These are phyloP conservation scores for Arthrinium puccinioides DNA, from an alignment of 2,329 filamentous ascomycete genomes.

Conservation along the genomic window DNA sequence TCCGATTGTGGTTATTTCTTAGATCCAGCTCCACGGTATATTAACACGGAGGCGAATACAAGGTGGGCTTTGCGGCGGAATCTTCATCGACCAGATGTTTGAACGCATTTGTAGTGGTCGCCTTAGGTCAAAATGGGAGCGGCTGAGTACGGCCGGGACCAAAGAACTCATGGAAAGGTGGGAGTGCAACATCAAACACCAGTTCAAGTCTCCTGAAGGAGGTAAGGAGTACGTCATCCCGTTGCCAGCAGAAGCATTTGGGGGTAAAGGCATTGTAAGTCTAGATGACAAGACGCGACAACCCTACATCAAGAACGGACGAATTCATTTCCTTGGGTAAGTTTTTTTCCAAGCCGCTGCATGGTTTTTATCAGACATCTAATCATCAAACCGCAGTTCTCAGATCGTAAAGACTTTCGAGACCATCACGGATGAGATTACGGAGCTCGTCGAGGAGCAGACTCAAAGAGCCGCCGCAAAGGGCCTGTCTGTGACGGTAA, in stretches of 20 bases:
- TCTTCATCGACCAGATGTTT: constrained; percentile 1
- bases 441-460: background rate
- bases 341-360: background rate
- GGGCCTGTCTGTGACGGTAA: background rate
- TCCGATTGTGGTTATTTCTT: background rate
- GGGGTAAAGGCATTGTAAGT: background rate
- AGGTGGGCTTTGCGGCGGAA: constrained; percentile 3
- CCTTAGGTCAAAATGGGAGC: background rate
- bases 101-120: background rate
- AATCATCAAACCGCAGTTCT: background rate
- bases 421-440: background rate
- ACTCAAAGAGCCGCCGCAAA: background rate
- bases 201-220: background rate
- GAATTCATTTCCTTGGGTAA: background rate
- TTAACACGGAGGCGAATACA: background rate
- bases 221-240: background rate
- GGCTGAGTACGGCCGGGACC: background rate
- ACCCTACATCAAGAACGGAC: background rate
- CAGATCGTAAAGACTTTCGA: constrained; percentile 1
- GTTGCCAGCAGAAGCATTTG: background rate
- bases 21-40: background rate
- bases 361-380: background rate
- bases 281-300: background rate
- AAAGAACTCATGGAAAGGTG: background rate
- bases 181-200: background rate